Evolutionary conservation across 768 basidiomycete species (phyloP).

Genomic region (Daedalea quercina): DNA sequence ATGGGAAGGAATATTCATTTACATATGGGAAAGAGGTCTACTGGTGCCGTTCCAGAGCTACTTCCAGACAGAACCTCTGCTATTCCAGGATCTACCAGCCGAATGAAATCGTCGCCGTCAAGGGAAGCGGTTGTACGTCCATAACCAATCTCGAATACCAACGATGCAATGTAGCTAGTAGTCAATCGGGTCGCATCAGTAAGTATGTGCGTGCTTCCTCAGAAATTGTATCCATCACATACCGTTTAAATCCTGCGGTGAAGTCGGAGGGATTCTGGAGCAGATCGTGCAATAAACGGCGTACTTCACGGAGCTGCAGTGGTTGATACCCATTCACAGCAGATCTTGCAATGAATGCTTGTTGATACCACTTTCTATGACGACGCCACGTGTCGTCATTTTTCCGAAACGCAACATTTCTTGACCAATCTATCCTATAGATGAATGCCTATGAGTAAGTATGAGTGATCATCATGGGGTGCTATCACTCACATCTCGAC

Average conservation of each 20-base stretch:
- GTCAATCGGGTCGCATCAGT: neutral
- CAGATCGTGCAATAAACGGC: conserved; percentile 9
- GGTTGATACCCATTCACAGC: conserved; percentile 7
- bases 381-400: conserved; percentile 12
- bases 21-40: conserved; percentile 18
- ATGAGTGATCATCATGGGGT: neutral
- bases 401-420: conserved; percentile 3
- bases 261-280: conserved; percentile 8
- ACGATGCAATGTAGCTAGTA: conserved; percentile 19
- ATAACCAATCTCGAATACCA: conserved; percentile 24
- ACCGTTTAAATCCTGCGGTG: conserved; percentile 6
- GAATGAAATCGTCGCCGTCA: conserved; percentile 20
- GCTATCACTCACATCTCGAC: conserved; percentile 9
- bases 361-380: conserved; percentile 15
- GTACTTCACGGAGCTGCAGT: conserved; percentile 10
- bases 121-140: conserved; percentile 19
- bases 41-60: conserved; percentile 10
- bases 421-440: conserved; percentile 12
- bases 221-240: neutral
- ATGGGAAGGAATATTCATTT: conserved; percentile 5
- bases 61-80: conserved; percentile 6
- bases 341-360: conserved; percentile 3
- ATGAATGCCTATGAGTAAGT: no score
- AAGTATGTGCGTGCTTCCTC: neutral
- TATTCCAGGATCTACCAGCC: conserved; percentile 10